Evolutionary conservation across 805 yeast genomes (phyloP).

Genomic region (Ogataea paraovalis): DNA sequence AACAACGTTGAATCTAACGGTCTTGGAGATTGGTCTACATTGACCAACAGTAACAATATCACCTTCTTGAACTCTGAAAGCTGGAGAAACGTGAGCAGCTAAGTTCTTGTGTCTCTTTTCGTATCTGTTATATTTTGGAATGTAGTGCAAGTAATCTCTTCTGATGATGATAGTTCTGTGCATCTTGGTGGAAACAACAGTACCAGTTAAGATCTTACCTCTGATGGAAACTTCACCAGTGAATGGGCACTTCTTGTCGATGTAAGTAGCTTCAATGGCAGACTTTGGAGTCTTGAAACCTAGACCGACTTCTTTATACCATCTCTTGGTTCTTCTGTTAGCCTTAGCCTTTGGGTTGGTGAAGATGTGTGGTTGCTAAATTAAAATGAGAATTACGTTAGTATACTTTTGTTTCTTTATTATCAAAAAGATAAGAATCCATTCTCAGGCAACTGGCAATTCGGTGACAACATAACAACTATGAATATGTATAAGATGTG

Average conservation of each 20-base stretch:
- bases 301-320: conserved; percentile 99
- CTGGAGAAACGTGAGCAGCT: conserved; percentile 99
- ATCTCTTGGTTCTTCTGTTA: conserved; percentile 98
- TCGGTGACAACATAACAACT: too few relatives aligned
- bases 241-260: conserved; percentile 99
- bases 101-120: conserved; percentile 99
- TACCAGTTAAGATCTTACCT: conserved; percentile 99
- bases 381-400: neutral
- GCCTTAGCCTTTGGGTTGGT: conserved; percentile 99
- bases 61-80: conserved; percentile 99
- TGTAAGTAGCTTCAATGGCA: conserved; percentile 98
- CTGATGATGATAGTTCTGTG: conserved; percentile 99
- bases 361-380: conserved; percentile 99
- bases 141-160: conserved; percentile 99
- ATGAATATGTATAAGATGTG: too few relatives aligned
- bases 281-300: conserved; percentile 99
- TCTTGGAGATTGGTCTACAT: conserved; percentile 99
- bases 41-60: conserved; percentile 99
- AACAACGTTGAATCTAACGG: conserved; percentile 99
- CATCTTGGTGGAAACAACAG: conserved; percentile 99
- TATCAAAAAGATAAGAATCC: too few relatives aligned
- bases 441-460: too few relatives aligned
- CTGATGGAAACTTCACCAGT: conserved; percentile 96
- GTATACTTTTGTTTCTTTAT: neutral
- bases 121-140: conserved; percentile 99